Conservation (phyloP, 805 yeast genomes). For the Candida sakaeoensis region DNA sequence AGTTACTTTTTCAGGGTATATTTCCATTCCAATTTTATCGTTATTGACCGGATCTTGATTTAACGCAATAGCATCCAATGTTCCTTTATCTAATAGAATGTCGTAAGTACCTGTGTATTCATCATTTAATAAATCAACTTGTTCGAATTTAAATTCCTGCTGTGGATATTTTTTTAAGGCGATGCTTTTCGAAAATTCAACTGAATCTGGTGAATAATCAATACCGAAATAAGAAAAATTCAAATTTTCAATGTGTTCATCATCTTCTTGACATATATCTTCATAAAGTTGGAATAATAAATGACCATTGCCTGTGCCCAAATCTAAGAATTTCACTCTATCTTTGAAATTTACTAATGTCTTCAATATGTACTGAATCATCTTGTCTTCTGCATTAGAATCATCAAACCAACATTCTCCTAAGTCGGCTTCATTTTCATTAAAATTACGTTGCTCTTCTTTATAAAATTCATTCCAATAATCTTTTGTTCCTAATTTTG, state of each 20-base stretch:
- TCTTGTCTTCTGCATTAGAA: conserved; percentile 83
- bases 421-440: conserved; percentile 71
- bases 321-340: conserved; percentile 54
- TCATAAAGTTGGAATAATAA: conserved; percentile 65
- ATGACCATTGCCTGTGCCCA: conserved; percentile 98
- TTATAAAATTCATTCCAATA: conserved; percentile 92
- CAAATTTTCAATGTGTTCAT: conserved; percentile 13
- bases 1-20: conserved; percentile 60
- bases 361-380: conserved; percentile 66
- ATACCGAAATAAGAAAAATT: conserved; percentile 50
- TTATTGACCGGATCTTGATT: conserved; percentile 52
- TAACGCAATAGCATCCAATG: conserved; percentile 93
- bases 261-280: conserved; percentile 54
- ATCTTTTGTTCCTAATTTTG: conserved; percentile 81
- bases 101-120: conserved; percentile 47
- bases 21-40: conserved; percentile 47
- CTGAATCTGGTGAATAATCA: conserved; percentile 83
- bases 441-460: conserved; percentile 67
- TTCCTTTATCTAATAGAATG: conserved; percentile 87
- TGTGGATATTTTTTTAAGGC: conserved; percentile 38
- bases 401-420: conserved; percentile 98
- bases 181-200: conserved; percentile 65
- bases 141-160: conserved; percentile 49
- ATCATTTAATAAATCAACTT: conserved; percentile 61
- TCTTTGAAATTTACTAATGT: conserved; percentile 32